These are phyloP conservation scores for Forsythia suspensa DNA, from an alignment of 257 asterid genomes.

Conservation along the genomic window DNA sequence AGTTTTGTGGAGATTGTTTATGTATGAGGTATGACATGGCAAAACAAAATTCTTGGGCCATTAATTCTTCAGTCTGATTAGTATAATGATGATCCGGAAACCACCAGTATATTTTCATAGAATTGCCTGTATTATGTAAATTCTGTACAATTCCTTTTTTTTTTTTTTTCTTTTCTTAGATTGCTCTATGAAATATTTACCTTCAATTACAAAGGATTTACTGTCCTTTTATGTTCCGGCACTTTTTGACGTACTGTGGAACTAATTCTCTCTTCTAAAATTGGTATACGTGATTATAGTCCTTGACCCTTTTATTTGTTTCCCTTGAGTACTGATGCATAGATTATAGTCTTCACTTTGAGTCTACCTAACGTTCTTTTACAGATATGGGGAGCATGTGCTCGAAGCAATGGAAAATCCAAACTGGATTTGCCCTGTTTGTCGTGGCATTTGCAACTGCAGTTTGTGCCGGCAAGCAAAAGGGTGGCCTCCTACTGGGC, in stretches of 20 bases:
- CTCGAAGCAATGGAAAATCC: slow-evolving; percentile 84
- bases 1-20: slow-evolving; percentile 98
- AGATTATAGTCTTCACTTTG: background rate
- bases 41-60: background rate
- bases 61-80: background rate
- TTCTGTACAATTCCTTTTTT: background rate
- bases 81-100: background rate
- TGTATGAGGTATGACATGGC: slow-evolving; percentile 70
- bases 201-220: background rate
- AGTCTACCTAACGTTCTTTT: background rate
- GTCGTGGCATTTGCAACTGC: slow-evolving; percentile 98
- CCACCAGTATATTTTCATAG: background rate
- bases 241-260: background rate
- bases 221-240: background rate
- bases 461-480: slow-evolving; percentile 94
- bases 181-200: background rate
- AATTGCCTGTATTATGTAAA: background rate
- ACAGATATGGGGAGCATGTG: slow-evolving; percentile 93
- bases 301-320: too few species aligned
- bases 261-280: background rate
- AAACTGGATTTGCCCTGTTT: slow-evolving; percentile 84
- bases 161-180: too few species aligned
- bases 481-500: slow-evolving; percentile 96
- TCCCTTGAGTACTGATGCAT: background rate
- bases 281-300: too few species aligned